Evolutionary conservation across 2,329 filamentous ascomycete genomes (phyloP).

Genomic region (Penicillium sp.): DNA sequence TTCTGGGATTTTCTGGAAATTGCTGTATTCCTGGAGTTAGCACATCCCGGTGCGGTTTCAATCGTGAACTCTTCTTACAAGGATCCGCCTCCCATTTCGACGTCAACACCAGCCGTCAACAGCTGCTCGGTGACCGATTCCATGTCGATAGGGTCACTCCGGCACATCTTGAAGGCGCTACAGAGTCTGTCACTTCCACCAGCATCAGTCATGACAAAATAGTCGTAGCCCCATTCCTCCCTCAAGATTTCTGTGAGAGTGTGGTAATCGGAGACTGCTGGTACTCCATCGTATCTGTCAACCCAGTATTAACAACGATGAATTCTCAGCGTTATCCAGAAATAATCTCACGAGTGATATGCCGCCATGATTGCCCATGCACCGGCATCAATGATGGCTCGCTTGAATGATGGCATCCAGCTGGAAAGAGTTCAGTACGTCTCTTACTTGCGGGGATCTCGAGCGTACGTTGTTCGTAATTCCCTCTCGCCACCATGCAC

Average conservation of each 20-base stretch:
- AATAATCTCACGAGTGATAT: constrained; percentile 56
- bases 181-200: constrained; percentile 69
- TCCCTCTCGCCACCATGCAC: constrained; percentile 58
- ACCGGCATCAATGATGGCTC: constrained; percentile 67
- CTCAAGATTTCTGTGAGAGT: constrained; percentile 67
- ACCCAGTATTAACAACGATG: not conserved
- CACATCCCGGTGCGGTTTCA: no score
- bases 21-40: constrained; percentile 41
- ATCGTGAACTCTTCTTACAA: constrained; percentile 41
- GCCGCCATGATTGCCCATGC: constrained; percentile 71
- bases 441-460: no score
- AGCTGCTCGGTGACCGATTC: constrained; percentile 63
- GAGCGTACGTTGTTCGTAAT: constrained; percentile 52
- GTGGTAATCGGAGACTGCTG: constrained; percentile 64
- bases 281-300: constrained; percentile 65
- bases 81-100: constrained; percentile 74
- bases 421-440: constrained; percentile 12
- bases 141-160: constrained; percentile 59
- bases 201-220: constrained; percentile 64
- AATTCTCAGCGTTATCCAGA: not conserved
- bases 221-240: constrained; percentile 71
- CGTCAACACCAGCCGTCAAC: constrained; percentile 66
- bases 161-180: constrained; percentile 63
- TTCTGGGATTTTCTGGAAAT: constrained; percentile 64
- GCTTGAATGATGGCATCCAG: constrained; percentile 61